Evolutionary conservation across 108 stramenopile species (phyloP), one percentile per base, ranked within the genome.

Genomic region (Discostella stelligeroides): DNA sequence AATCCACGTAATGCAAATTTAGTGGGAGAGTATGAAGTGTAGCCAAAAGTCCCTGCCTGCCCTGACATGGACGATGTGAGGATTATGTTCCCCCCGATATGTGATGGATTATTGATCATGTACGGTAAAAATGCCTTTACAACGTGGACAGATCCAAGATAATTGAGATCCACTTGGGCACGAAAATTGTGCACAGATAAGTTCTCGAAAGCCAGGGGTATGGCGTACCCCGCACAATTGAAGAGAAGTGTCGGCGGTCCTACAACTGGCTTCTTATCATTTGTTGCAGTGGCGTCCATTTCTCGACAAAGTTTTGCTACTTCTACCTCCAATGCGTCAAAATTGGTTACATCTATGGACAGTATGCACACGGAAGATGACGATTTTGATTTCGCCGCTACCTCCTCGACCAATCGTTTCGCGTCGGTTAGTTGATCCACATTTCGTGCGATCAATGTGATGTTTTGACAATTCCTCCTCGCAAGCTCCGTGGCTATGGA

Each of bases 1-100:
- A 94, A 87, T 39, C 92, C 93, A 15, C 88, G 70, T 42, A 97
- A 24, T 15, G 96, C 96, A 73, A 82, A 91, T 63, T 97, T 97
- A 50, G 90, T 86, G 4, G 96, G 88, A 21, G 82, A 58, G 61
- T 97, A 97, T 14, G 94, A 85, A 18, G 89, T 70, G 68, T 91
- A 95, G 10, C 96, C 95, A 78, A 81, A 93, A 0, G 94, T 80
- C 9, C 92, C 95, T 6, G 86, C 56, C 75, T 94, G 92, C 0
- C 92, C 95, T 7, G 87, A 84, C 59, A 80, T 82, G 64, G 86
- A 88, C 48, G 85, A 86, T 11, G 87, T 88, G n/a, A 96, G 77
- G 4, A 86, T 65, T 56, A 96, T 85, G 25, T 82, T 83, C 15
- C 73, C 82, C 20, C 68, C 74, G 28, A 23, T 15, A 23, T 60